Evolutionary conservation across 352 stramenopile genomes (phyloP), one percentile per base, ranked within the genome.

Genomic region (Peronosclerospora sorghi): DNA sequence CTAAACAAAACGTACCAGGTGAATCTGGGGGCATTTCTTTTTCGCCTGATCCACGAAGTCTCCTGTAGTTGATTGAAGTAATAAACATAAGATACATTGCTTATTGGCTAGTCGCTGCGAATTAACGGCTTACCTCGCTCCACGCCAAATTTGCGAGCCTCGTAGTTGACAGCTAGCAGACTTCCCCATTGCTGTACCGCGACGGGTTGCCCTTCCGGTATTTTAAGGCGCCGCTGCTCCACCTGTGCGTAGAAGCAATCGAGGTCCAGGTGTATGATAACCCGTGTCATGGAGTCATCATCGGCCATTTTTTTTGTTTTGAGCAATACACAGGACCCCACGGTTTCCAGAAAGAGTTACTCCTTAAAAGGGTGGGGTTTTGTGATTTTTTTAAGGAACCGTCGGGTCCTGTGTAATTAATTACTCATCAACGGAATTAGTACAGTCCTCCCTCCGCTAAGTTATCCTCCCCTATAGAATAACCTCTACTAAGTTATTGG

Each of bases 171-270:
- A 15, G 80, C 80, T 38, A 92, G 62, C 37, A 92, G 48, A 69
- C 52, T 78, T 12, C 77, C 76, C 81, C 81, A 93, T 48, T 93
- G 81, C 55, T 93, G 81, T 36, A 86, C 81, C 1, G 78, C 81
- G 30, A 90, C 46, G 2, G 81, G 81, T 40, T 83, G 40, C 0
- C 66, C 62, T 19, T 66, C 60, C 13, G 69, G 62, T 38, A 93
- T 83, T 0, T 63, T 37, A n/a, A 90, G 75, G 4, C 81, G 65
- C 8, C 65, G 67, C 41, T 84, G 65, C 53, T 93, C 81, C 24
- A 93, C 81, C 55, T 90, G 78, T 45, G 78, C 75, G 45, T 93
- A 93, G 62, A 89, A 93, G 63, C 78, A 93, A 61, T 93, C 81
- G 39, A 90, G 73, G 41, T 93, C 81, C 41, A 92, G 47, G 48